Evolutionary conservation across 2,329 filamentous ascomycete species (phyloP), one percentile per base, ranked within the genome.

Genomic region (Pezicula radicicola): DNA sequence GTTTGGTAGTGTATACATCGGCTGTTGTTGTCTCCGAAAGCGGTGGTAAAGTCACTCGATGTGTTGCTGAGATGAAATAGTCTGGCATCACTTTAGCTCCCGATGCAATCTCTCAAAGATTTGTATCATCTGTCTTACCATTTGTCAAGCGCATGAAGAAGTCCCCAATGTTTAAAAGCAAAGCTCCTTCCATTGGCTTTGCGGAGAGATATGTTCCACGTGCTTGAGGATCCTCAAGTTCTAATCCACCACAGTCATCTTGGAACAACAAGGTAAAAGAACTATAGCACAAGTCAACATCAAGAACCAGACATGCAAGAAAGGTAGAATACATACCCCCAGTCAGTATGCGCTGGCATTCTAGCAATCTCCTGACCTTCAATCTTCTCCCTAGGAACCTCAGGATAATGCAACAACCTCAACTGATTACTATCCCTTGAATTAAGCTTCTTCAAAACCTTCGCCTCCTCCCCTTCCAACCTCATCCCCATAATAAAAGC

Each of bases 41-140:
- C 8, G 40, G 40, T 19, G 40, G 40, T 5, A 42, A 42, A 2
- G 92, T 75, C 46, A 93, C 89, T 9, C 89, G 80, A 68, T 93
- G 89, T 41, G 88, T 92, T 3, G 89, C 93, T 56, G 84, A 81
- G 52, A 85, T 81, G 67, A 89, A 92, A 4, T 92, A 88, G 35
- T 89, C 40, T 42, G 18, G 18, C 10, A 42, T 33, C 12, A 42
- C 4, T 19, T 42, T 21, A 13, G 16, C 25, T 40, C 18, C n/a
- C 7, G 8, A 16, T 18, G 15, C 16, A n/a, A n/a, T 7, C 16
- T 42, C 25, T 18, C 10, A 42, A 42, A 8, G 6, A 13, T 33
- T 10, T 41, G 39, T 5, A 41, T 12, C 21, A 7, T 28, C 6
- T 9, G 3, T 46, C 10, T 15, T 46, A 46, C 28, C 43, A 13